Conservation (phyloP, 352 stramenopile species). For the Aphanomyces invadans region DNA sequence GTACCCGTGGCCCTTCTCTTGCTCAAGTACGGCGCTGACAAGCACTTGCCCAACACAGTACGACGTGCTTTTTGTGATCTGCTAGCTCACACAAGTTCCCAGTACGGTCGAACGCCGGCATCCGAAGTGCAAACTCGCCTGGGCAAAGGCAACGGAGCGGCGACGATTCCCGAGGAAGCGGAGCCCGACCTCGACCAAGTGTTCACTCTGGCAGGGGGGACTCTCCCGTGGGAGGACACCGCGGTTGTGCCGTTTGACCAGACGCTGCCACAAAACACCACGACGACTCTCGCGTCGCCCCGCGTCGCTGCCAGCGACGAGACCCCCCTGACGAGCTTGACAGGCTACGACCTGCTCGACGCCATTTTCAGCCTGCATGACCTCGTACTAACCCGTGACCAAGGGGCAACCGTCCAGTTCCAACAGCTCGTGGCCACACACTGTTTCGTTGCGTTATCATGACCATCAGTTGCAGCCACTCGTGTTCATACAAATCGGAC, state of each 20-base stretch:
- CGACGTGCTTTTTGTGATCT: neutral
- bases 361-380: neutral
- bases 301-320: too few species aligned
- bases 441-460: neutral
- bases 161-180: neutral
- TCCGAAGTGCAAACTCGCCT: neutral
- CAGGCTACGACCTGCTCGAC: neutral
- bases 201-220: neutral
- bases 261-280: neutral
- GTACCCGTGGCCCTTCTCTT: slow-evolving; percentile 28
- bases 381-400: neutral
- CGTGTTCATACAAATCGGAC: neutral
- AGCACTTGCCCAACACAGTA: slow-evolving; percentile 39
- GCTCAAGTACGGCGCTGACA: slow-evolving; percentile 52
- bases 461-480: too few species aligned
- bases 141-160: neutral
- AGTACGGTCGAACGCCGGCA: neutral
- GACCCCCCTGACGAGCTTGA: neutral
- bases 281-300: too few species aligned
- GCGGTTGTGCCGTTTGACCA: slow-evolving; percentile 3
- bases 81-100: neutral
- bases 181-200: neutral
- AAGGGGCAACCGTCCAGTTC: neutral
- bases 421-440: neutral
- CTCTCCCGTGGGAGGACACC: neutral